A percentile compares a stretch with the other conserved stretches of the same genome.
Evolutionary conservation across 768 basidiomycete species (phyloP).

Genomic region (Russula griseocarnosa): DNA sequence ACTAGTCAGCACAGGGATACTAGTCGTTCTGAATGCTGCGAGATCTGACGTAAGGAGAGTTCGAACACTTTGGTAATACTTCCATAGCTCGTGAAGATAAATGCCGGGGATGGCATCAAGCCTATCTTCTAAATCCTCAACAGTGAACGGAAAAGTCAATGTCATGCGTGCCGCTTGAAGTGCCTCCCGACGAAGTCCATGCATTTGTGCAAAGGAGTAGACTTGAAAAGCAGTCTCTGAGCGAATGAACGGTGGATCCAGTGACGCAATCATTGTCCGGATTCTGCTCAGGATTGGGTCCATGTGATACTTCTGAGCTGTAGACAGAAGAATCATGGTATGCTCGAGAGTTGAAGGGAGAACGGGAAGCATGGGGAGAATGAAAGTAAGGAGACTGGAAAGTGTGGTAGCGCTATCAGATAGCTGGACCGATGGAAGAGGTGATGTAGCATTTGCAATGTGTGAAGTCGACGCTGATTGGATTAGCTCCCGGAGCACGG

Average conservation of each 20-base stretch:
- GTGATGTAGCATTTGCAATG: background rate
- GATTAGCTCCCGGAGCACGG: conserved; percentile 34
- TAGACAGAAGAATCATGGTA: conserved; percentile 1
- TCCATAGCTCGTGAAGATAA: conserved; percentile 12
- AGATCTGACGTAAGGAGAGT: background rate
- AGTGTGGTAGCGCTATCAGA: background rate
- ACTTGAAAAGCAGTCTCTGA: background rate
- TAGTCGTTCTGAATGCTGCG: background rate
- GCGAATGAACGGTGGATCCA: conserved; percentile 1
- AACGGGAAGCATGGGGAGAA: conserved; percentile 1
- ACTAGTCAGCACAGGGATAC: background rate
- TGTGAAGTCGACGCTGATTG: background rate
- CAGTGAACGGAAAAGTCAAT: background rate
- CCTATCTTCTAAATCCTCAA: background rate
- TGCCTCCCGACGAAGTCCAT: conserved; percentile 4
- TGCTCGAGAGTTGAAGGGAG: conserved; percentile 3
- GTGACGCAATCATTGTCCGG: background rate
- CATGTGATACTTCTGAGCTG: conserved; percentile 19
- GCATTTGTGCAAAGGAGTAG: conserved; percentile 1
- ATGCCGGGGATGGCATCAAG: background rate
- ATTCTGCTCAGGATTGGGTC: background rate
- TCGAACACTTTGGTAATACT: conserved; percentile 6
- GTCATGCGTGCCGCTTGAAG: background rate
- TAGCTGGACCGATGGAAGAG: background rate
- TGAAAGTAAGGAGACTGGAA: conserved; percentile 9